A percentile compares a stretch with the other conserved stretches of the same genome.
These are phyloP conservation scores for Phycomyces nitens DNA, from an alignment of 192 early-diverging fungal species.

Conservation along the genomic window DNA sequence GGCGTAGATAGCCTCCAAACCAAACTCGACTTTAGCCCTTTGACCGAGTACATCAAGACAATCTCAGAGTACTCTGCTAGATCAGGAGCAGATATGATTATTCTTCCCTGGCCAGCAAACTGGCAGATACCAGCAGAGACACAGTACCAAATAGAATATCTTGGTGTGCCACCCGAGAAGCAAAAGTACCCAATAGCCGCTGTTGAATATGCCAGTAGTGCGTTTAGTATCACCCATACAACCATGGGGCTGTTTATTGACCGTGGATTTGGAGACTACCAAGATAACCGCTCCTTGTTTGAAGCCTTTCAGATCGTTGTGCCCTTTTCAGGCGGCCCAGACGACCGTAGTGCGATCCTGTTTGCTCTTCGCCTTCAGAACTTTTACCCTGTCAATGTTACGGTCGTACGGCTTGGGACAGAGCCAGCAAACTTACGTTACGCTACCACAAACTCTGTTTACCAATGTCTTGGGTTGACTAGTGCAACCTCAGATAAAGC, in stretches of 20 bases:
- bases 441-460: neutral
- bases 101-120: constrained; percentile 49
- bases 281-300: constrained; percentile 11
- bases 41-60: constrained; percentile 66
- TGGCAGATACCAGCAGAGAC: neutral
- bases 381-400: constrained; percentile 46
- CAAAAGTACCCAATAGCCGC: neutral
- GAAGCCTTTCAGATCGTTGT: constrained; percentile 50
- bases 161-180: neutral
- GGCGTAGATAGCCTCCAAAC: constrained; percentile 49
- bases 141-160: neutral
- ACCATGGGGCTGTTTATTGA: constrained; percentile 65
- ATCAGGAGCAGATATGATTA: constrained; percentile 58
- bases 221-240: constrained; percentile 31
- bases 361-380: constrained; percentile 54
- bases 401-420: constrained; percentile 46
- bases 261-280: constrained; percentile 57
- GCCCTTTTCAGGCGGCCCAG: constrained; percentile 66
- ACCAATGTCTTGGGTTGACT: constrained; percentile 13
- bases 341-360: constrained; percentile 65
- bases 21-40: constrained; percentile 54
- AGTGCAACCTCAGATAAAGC: constrained; percentile 24
- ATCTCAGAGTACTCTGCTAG: constrained; percentile 55
- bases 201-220: constrained; percentile 8
- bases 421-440: neutral